Percentiles rank a stretch among this genome's conserved stretches.
phyloP scores from a whole-genome alignment of 179 eudicot species.

The Gypsophila paniculata region DNA sequence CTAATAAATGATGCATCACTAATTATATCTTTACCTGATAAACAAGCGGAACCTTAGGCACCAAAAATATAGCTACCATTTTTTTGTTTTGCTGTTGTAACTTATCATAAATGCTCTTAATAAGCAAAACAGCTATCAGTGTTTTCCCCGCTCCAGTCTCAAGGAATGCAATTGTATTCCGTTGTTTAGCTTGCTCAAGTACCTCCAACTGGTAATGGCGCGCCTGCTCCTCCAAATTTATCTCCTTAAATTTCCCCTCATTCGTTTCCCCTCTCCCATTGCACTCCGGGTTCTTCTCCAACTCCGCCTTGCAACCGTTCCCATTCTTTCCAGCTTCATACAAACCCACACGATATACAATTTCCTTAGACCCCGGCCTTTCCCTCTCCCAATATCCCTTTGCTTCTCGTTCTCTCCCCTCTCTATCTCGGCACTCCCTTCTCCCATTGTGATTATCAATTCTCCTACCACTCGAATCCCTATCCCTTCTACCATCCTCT shows the following conservation, averaged over 20 bases:
- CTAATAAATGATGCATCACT: neutral
- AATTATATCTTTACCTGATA: slow-evolving; percentile 63
- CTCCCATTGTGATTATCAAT: slow-evolving; percentile 44
- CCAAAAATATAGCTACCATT: slow-evolving; percentile 82
- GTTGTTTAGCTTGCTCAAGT: slow-evolving; percentile 88
- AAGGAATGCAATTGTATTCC: slow-evolving; percentile 90
- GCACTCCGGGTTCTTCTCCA: slow-evolving; percentile 36
- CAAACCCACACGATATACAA: slow-evolving; percentile 66
- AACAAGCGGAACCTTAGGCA: slow-evolving; percentile 96
- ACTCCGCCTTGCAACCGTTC: slow-evolving; percentile 37
- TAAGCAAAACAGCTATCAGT: slow-evolving; percentile 85
- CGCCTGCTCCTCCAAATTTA: slow-evolving; percentile 66
- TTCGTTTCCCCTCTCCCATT: slow-evolving; percentile 41
- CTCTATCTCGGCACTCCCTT: slow-evolving; percentile 48
- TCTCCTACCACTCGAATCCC: slow-evolving; percentile 37
- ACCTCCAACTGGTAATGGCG: slow-evolving; percentile 92
- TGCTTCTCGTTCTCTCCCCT: slow-evolving; percentile 54
- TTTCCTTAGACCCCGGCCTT: slow-evolving; percentile 51
- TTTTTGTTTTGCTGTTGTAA: slow-evolving; percentile 64
- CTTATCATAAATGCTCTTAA: slow-evolving; percentile 54
- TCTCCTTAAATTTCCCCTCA: slow-evolving; percentile 39
- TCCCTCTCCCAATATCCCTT: slow-evolving; percentile 97
- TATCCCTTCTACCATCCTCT: slow-evolving; percentile 29
- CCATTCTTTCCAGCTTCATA: slow-evolving; percentile 55
- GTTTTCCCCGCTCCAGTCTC: slow-evolving; percentile 99